phyloP scores from a whole-genome alignment of 2,329 filamentous ascomycete genomes.

The Seiridium cupressi region DNA sequence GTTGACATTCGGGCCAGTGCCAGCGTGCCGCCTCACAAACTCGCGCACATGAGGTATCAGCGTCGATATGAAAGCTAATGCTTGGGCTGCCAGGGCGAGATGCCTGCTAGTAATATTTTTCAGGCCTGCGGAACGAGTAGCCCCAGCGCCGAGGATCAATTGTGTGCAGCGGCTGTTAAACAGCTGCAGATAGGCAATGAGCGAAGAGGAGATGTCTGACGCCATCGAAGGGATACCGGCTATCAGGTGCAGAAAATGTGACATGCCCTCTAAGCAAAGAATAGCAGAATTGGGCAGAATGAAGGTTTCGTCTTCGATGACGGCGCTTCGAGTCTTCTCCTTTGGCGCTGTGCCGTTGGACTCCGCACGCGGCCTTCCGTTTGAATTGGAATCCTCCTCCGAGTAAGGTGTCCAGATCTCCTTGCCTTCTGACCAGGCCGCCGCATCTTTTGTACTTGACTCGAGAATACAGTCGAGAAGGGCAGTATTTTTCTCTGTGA shows the following conservation, averaged over 20 bases:
- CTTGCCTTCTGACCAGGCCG: slow-evolving; percentile 61
- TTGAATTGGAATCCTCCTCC: slow-evolving; percentile 33
- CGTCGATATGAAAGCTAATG: slow-evolving; percentile 81
- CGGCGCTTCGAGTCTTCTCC: slow-evolving; percentile 67
- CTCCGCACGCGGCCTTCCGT: slow-evolving; percentile 34
- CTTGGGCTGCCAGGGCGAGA: slow-evolving; percentile 86
- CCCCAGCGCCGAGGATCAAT: slow-evolving; percentile 90
- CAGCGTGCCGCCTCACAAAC: slow-evolving; percentile 77
- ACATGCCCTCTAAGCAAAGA: slow-evolving; percentile 76
- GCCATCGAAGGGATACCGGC: slow-evolving; percentile 87
- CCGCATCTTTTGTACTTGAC: slow-evolving; percentile 68
- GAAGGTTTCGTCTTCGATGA: slow-evolving; percentile 81
- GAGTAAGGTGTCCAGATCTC: slow-evolving; percentile 55
- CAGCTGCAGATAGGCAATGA: slow-evolving; percentile 83
- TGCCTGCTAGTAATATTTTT: slow-evolving; percentile 98
- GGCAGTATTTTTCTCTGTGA: slow-evolving; percentile 58
- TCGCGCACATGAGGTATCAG: slow-evolving; percentile 89
- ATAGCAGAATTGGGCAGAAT: slow-evolving; percentile 83
- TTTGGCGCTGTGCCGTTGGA: slow-evolving; percentile 50
- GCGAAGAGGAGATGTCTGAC: slow-evolving; percentile 72
- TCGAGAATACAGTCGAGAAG: slow-evolving; percentile 65
- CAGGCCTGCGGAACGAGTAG: slow-evolving; percentile 81
- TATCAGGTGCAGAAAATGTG: slow-evolving; percentile 79
- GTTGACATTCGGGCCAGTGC: slow-evolving; percentile 38
- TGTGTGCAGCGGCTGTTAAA: slow-evolving; percentile 98